A percentile compares a stretch with the other conserved stretches of the same genome.
These are phyloP conservation scores for Arthromyces matolae DNA, from an alignment of 768 basidiomycete genomes.

Conservation along the genomic window DNA sequence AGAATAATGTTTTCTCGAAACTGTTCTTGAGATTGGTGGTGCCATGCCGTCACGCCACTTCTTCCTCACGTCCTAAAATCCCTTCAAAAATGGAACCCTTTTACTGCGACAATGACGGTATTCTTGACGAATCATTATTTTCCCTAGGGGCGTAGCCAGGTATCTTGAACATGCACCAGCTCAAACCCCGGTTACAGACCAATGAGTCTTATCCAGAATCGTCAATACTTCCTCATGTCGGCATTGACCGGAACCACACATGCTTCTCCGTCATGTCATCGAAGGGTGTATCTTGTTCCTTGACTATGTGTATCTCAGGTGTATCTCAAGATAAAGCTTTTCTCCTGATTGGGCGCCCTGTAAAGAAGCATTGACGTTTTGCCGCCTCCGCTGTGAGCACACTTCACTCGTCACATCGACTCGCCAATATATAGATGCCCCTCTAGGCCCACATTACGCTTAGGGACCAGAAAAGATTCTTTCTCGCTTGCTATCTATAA, in stretches of 20 bases:
- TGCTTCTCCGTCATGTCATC: slow-evolving; percentile 5
- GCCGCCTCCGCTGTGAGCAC: slow-evolving; percentile 6
- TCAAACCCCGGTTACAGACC: slow-evolving; percentile 1
- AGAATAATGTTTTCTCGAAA: not conserved
- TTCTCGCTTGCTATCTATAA: not conserved
- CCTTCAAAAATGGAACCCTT: not conserved
- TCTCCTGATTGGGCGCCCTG: slow-evolving; percentile 9
- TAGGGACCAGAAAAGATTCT: slow-evolving; percentile 2
- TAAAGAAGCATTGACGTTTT: slow-evolving; percentile 9
- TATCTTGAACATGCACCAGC: not conserved
- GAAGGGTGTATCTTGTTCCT: slow-evolving; percentile 12
- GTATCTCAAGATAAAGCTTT: slow-evolving; percentile 2
- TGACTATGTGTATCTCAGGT: slow-evolving; percentile 3
- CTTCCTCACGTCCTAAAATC: too few species aligned
- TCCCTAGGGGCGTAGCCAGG: not conserved
- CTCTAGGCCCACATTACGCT: slow-evolving; percentile 8
- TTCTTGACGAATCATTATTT: not conserved
- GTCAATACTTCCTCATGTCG: slow-evolving; percentile 8
- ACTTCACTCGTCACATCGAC: not conserved
- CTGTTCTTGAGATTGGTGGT: not conserved
- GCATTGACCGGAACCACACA: slow-evolving; percentile 13
- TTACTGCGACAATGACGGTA: slow-evolving; percentile 5
- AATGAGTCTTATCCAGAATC: slow-evolving; percentile 3
- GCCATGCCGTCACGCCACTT: not conserved
- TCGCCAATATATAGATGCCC: not conserved